Conservation (phyloP, 257 asterid species). For the Gentiana macrophylla region DNA sequence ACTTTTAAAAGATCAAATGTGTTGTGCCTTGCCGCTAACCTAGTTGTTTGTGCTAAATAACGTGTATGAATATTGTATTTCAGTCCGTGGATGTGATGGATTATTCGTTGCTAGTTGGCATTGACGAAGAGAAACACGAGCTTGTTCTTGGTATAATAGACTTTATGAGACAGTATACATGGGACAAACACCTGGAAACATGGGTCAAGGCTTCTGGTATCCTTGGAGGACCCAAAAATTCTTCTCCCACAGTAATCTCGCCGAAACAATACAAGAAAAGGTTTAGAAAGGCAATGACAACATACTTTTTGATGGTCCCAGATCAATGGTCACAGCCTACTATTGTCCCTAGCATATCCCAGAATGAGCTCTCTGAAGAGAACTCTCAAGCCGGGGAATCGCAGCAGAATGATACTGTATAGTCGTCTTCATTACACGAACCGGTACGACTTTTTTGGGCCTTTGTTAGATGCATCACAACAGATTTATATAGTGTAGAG, state of each 20-base stretch:
- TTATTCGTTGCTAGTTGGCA: constrained; percentile 82
- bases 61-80: neutral
- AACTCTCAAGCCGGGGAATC: constrained; percentile 24
- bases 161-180: constrained; percentile 94
- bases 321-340: constrained; percentile 90
- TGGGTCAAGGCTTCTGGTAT: constrained; percentile 96
- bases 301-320: constrained; percentile 89
- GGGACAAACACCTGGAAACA: constrained; percentile 97
- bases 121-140: constrained; percentile 84
- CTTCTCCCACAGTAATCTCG: constrained; percentile 79
- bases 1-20: neutral
- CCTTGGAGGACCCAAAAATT: constrained; percentile 86
- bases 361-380: constrained; percentile 44
- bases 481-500: constrained; percentile 1
- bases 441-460: too few relatives aligned
- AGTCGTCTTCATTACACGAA: neutral
- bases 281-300: constrained; percentile 90
- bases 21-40: neutral
- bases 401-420: constrained; percentile 8
- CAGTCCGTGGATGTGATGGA: constrained; percentile 96
- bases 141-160: constrained; percentile 94
- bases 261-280: constrained; percentile 92
- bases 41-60: too few relatives aligned
- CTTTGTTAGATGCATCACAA: constrained; percentile 5
- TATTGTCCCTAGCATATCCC: constrained; percentile 46